A percentile compares a stretch with the other conserved stretches of the same genome.
Evolutionary conservation across 225 moss, liverwort and hornwort species (phyloP).

Genomic region (Asterella californica): DNA sequence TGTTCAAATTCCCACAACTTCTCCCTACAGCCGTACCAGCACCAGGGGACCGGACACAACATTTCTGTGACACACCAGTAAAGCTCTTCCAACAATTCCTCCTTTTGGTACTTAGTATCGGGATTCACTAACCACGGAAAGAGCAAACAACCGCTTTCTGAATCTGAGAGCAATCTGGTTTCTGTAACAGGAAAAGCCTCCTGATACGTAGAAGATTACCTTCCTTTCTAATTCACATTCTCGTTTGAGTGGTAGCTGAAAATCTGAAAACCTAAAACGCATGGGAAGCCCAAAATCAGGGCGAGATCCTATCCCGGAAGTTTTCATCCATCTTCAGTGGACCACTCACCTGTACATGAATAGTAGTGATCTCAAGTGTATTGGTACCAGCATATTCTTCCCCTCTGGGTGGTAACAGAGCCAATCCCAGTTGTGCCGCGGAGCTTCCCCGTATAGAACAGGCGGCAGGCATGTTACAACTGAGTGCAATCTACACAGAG

Average conservation of each 20-base stretch:
- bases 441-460: neutral
- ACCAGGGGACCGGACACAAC: too few species aligned
- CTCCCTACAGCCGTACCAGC: too few species aligned
- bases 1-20: too few species aligned
- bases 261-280: neutral
- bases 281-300: neutral
- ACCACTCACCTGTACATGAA: slow-evolving; percentile 16
- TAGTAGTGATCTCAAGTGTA: neutral
- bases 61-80: too few species aligned
- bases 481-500: neutral
- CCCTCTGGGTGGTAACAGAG: neutral
- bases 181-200: neutral
- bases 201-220: neutral
- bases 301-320: neutral
- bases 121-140: neutral
- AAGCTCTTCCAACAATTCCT: too few species aligned
- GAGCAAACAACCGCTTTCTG: neutral
- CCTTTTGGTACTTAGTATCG: too few species aligned
- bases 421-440: neutral
- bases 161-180: neutral
- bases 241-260: neutral
- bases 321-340: slow-evolving; percentile 7
- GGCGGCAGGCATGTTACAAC: neutral
- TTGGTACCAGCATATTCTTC: neutral
- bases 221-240: neutral